Conservation (phyloP, 495 filamentous ascomycete genomes). For the Immersiella caudata region DNA sequence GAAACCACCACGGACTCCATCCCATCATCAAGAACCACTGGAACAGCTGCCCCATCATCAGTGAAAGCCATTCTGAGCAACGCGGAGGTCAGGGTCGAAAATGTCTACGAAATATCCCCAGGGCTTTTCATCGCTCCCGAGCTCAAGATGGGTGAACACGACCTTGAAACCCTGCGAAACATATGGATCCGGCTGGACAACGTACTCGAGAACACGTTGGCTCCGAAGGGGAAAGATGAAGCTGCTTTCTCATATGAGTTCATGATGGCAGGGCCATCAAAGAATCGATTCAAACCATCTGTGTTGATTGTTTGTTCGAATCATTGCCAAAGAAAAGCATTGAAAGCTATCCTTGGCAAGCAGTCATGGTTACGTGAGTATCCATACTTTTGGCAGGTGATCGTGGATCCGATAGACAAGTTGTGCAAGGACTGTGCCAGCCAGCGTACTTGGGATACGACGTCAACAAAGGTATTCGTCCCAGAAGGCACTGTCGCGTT, state of each 20-base stretch:
- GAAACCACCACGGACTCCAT: too few species aligned
- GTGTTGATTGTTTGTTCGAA: not conserved
- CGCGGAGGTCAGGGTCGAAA: too few species aligned
- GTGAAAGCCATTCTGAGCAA: too few species aligned
- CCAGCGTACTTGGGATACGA: not conserved
- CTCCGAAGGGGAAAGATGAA: not conserved
- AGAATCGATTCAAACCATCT: not conserved
- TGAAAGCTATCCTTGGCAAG: not conserved
- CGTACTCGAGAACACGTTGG: not conserved
- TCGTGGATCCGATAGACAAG: not conserved
- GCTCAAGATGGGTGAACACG: not conserved
- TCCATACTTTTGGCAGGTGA: not conserved
- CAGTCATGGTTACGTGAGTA: not conserved
- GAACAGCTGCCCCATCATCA: too few species aligned
- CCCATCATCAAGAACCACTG: too few species aligned
- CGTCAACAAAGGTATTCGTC: too few species aligned
- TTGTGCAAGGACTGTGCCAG: not conserved
- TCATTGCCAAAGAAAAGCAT: not conserved
- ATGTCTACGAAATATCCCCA: not conserved
- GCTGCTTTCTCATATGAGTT: not conserved
- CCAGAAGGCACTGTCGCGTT: not conserved
- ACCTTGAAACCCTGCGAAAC: not conserved
- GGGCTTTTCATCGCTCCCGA: not conserved
- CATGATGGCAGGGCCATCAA: not conserved
- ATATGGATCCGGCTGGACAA: not conserved